A percentile compares a stretch with the other conserved stretches of the same genome.
These are phyloP conservation scores for Gautieria morchelliformis DNA, from an alignment of 768 basidiomycete genomes.

Conservation along the genomic window DNA sequence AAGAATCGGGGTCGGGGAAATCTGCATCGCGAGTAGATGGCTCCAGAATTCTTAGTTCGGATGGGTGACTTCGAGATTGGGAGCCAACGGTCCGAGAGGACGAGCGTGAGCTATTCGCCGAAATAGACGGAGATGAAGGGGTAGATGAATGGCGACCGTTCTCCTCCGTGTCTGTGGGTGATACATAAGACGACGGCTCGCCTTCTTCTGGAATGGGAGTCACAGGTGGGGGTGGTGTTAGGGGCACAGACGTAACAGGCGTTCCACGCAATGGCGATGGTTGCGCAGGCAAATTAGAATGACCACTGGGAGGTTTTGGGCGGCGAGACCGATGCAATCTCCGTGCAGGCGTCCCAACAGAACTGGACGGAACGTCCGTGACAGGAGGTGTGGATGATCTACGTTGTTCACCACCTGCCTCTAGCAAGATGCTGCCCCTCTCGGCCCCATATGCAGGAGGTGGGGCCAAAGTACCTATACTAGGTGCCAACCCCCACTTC, in stretches of 20 bases:
- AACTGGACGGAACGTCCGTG: conserved; percentile 35
- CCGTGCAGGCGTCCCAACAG: conserved; percentile 31
- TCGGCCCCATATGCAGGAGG: conserved; percentile 98
- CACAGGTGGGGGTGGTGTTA: conserved; percentile 52
- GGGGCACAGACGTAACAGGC: conserved; percentile 37
- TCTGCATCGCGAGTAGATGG: conserved; percentile 50
- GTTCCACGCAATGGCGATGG: conserved; percentile 62
- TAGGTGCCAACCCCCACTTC: conserved; percentile 98
- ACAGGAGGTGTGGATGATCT: conserved; percentile 34
- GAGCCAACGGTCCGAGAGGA: not conserved
- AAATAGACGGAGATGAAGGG: conserved; percentile 41
- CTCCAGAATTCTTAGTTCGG: not conserved
- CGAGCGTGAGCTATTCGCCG: conserved; percentile 69
- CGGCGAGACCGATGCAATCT: conserved; percentile 56
- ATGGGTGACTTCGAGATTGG: not conserved
- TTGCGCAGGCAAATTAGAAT: conserved; percentile 25
- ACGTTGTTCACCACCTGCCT: conserved; percentile 62
- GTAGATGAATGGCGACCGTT: conserved; percentile 20
- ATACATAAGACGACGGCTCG: conserved; percentile 49
- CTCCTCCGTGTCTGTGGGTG: conserved; percentile 42
- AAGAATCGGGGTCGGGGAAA: conserved; percentile 48
- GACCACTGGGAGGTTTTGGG: conserved; percentile 27
- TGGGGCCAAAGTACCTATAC: conserved; percentile 92
- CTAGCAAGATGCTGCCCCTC: conserved; percentile 88
- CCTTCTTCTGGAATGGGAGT: conserved; percentile 66